These are phyloP conservation scores for Pseudogymnoascus verrucosus DNA, from an alignment of 2,329 filamentous ascomycete species.

Conservation along the genomic window DNA sequence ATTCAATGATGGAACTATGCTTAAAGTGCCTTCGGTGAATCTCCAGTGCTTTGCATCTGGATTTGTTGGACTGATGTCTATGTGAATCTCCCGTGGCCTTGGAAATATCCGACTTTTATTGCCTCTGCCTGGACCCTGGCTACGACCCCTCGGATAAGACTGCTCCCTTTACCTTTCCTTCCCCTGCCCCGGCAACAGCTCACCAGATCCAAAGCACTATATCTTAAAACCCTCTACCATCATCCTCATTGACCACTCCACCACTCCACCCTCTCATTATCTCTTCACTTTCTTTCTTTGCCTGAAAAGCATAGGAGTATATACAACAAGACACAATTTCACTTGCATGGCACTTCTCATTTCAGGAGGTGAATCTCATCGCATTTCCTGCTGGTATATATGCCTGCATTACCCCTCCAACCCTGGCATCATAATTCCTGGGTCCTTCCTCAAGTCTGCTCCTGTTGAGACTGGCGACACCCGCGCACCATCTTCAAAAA, in stretches of 20 bases:
- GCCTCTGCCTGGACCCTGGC: background rate
- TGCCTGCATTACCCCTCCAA: background rate
- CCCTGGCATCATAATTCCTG: background rate
- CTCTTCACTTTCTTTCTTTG: background rate
- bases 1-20: conserved; percentile 6
- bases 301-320: background rate
- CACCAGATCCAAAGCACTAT: background rate
- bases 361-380: background rate
- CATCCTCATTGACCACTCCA: background rate
- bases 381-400: background rate
- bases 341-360: background rate
- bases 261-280: background rate
- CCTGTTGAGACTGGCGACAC: background rate
- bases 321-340: background rate
- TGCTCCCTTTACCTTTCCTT: background rate
- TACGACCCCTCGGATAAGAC: background rate
- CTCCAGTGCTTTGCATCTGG: background rate
- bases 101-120: background rate
- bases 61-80: background rate
- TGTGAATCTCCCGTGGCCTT: background rate
- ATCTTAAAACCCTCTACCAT: background rate
- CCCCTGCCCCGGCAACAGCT: background rate
- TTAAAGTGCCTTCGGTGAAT: background rate
- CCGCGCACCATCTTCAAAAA: background rate
- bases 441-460: background rate